Conservation (phyloP, 345 rosid species). For the Linum tenue region DNA sequence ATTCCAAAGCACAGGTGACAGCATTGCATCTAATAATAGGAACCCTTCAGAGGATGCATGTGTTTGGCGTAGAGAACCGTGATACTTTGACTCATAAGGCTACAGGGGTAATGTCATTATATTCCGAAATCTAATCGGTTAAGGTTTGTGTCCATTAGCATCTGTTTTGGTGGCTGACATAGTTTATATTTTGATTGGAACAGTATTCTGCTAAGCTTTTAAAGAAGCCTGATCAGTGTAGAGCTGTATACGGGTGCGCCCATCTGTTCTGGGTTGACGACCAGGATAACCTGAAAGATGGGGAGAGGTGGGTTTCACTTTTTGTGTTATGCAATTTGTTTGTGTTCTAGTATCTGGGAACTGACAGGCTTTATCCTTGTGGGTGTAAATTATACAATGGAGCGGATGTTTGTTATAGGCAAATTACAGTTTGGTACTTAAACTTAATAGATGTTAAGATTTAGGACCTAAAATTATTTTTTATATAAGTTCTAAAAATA, state of each 20-base stretch:
- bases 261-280: conserved; percentile 97
- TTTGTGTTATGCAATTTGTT: background rate
- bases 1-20: conserved; percentile 90
- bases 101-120: conserved; percentile 59
- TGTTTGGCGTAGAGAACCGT: conserved; percentile 94
- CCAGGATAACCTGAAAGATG: conserved; percentile 80
- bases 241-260: conserved; percentile 92
- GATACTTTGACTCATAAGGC: conserved; percentile 96
- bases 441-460: too few relatives aligned
- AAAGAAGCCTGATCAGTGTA: conserved; percentile 97
- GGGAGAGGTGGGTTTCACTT: conserved; percentile 58
- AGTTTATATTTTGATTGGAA: conserved; percentile 15
- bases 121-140: conserved; percentile 1
- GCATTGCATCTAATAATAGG: conserved; percentile 86
- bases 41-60: conserved; percentile 96
- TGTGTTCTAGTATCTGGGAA: too few relatives aligned
- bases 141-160: background rate
- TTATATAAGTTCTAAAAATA: too few relatives aligned
- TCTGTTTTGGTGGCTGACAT: conserved; percentile 18
- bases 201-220: conserved; percentile 97
- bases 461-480: too few relatives aligned
- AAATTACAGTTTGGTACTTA: too few relatives aligned
- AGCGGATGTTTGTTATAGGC: too few relatives aligned
- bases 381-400: too few relatives aligned
- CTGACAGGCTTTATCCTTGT: too few relatives aligned